A percentile compares a stretch with the other conserved stretches of the same genome.
Evolutionary conservation across 805 yeast species (phyloP).

Genomic region (Candida ipomoeae): DNA sequence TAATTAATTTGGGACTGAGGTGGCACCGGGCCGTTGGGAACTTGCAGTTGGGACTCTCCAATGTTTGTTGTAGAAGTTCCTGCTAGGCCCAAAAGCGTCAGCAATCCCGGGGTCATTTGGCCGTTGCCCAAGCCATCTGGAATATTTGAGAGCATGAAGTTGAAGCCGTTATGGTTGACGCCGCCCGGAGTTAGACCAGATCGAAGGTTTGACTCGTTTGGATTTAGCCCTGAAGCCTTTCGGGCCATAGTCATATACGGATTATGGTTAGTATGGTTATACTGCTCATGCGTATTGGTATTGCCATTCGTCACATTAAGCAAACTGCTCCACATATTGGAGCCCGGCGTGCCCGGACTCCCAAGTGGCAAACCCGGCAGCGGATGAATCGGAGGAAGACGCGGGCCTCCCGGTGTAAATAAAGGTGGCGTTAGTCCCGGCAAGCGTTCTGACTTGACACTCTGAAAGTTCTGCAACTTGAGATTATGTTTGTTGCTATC

Average conservation of each 20-base stretch:
- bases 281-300: constrained; percentile 6
- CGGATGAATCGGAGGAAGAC: constrained; percentile 49
- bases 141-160: constrained; percentile 34
- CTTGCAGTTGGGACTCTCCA: background rate
- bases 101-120: constrained; percentile 47
- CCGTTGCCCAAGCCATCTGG: constrained; percentile 40
- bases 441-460: constrained; percentile 21
- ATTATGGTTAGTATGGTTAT: constrained; percentile 6
- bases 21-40: background rate
- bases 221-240: constrained; percentile 61
- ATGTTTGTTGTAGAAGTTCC: background rate
- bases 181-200: constrained; percentile 67
- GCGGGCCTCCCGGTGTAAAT: constrained; percentile 58
- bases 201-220: constrained; percentile 69
- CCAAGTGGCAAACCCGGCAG: constrained; percentile 41
- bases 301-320: constrained; percentile 37
- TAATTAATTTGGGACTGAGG: background rate
- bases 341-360: constrained; percentile 51
- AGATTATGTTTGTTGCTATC: constrained; percentile 31
- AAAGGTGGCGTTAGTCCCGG: constrained; percentile 46
- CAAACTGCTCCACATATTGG: constrained; percentile 45
- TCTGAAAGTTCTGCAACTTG: constrained; percentile 31
- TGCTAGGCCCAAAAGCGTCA: constrained; percentile 34
- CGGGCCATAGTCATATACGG: constrained; percentile 27
- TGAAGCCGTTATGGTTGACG: constrained; percentile 23